Evolutionary conservation across 148 eudicot species (phyloP).

Genomic region (Pharnaceum exiguum): DNA sequence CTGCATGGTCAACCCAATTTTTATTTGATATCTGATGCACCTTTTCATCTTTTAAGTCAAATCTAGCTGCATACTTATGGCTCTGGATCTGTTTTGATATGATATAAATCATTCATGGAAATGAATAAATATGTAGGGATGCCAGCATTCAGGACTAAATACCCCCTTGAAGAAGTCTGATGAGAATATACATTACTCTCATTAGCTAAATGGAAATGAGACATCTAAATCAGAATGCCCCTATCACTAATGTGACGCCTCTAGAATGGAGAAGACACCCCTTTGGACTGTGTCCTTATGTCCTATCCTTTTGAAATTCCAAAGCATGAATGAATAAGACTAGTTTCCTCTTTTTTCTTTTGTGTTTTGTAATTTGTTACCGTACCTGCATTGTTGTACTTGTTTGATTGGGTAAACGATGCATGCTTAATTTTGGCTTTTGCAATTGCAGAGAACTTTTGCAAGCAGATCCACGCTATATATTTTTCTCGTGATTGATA

Average conservation of each 20-base stretch:
- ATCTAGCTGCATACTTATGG: not conserved
- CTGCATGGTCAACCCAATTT: not conserved
- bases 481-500: not conserved
- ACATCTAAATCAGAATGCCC: conserved; percentile 16
- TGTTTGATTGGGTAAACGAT: not conserved
- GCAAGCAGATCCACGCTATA: not conserved
- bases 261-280: conserved; percentile 19
- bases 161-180: conserved; percentile 15
- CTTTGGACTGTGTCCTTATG: conserved; percentile 7
- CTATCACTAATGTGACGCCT: conserved; percentile 11
- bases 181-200: not conserved
- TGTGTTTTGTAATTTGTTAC: not conserved
- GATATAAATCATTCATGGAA: not conserved
- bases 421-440: not conserved
- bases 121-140: not conserved
- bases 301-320: conserved; percentile 3
- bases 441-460: not conserved
- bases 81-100: not conserved
- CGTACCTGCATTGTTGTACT: not conserved
- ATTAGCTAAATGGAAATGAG: conserved; percentile 10
- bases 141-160: not conserved
- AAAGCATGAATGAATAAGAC: not conserved
- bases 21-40: not conserved
- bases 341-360: not conserved
- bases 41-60: conserved; percentile 4